These are phyloP conservation scores for Penicillium sp. DNA, from an alignment of 2,329 filamentous ascomycete species.

Conservation along the genomic window DNA sequence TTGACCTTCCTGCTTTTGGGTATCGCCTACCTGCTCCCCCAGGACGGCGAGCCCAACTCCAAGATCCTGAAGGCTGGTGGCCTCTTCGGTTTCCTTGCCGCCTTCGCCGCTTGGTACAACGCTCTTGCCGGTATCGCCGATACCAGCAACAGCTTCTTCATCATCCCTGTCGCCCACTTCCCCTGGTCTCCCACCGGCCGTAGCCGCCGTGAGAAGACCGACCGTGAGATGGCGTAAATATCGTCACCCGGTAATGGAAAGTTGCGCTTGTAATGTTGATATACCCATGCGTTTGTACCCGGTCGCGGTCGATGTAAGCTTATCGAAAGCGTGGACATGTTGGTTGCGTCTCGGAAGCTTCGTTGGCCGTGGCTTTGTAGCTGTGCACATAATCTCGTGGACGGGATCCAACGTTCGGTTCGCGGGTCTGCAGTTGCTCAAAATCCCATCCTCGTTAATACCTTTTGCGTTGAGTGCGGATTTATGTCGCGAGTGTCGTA, in stretches of 20 bases:
- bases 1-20: slow-evolving; percentile 72
- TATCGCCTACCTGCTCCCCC: slow-evolving; percentile 59
- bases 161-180: slow-evolving; percentile 89
- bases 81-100: slow-evolving; percentile 74
- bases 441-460: background rate
- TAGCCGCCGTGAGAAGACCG: slow-evolving; percentile 56
- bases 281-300: slow-evolving; percentile 30
- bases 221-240: slow-evolving; percentile 41
- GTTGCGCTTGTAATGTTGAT: slow-evolving; percentile 29
- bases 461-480: background rate
- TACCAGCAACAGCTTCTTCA: slow-evolving; percentile 73
- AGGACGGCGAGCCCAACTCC: slow-evolving; percentile 39
- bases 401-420: background rate
- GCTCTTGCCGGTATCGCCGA: slow-evolving; percentile 80
- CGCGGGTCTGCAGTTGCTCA: slow-evolving; percentile 1
- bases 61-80: slow-evolving; percentile 69
- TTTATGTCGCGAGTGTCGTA: background rate
- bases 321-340: background rate
- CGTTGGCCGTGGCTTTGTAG: background rate
- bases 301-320: background rate
- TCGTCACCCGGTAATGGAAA: background rate
- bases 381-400: background rate
- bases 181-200: slow-evolving; percentile 83
- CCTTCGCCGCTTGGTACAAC: slow-evolving; percentile 85
- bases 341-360: background rate